Evolutionary conservation across 2,329 filamentous ascomycete species (phyloP).

Genomic region (Fusarium sp.): DNA sequence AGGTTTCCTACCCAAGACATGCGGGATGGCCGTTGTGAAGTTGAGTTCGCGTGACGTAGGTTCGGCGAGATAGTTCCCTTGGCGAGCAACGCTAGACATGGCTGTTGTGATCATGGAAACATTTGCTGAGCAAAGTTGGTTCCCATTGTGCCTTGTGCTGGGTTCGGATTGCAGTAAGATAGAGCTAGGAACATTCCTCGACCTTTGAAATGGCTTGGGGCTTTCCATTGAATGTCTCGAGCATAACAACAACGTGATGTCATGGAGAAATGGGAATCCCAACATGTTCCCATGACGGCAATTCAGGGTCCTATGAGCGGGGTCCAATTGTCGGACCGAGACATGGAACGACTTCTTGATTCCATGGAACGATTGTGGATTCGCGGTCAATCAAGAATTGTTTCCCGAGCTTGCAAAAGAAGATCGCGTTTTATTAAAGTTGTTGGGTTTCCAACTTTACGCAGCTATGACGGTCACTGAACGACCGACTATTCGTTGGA

Average conservation of each 20-base stretch:
- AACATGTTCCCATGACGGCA: background rate
- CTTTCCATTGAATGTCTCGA: background rate
- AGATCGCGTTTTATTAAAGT: no score
- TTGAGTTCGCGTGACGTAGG: constrained; percentile 37
- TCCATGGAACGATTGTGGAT: constrained; percentile 1
- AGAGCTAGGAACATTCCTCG: background rate
- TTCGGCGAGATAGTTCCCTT: constrained; percentile 23
- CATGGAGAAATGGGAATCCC: background rate
- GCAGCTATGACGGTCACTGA: no score
- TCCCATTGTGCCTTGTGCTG: background rate
- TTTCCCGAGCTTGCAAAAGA: no score
- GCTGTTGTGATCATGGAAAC: background rate
- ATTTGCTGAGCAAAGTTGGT: background rate
- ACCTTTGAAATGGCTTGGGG: no score
- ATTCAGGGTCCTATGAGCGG: background rate
- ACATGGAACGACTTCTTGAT: constrained; percentile 6
- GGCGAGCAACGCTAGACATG: constrained; percentile 21
- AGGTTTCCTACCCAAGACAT: constrained; percentile 15
- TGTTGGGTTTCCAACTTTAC: no score
- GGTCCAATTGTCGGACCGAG: constrained; percentile 15
- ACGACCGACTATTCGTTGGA: no score
- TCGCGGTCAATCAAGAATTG: background rate
- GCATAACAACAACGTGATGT: background rate
- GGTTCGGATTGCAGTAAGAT: background rate
- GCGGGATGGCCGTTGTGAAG: constrained; percentile 26